Percentiles rank a stretch among this genome's conserved stretches.
Evolutionary conservation across 1,284 basidiomycete species (phyloP).

Genomic region (Marasmius sp.): DNA sequence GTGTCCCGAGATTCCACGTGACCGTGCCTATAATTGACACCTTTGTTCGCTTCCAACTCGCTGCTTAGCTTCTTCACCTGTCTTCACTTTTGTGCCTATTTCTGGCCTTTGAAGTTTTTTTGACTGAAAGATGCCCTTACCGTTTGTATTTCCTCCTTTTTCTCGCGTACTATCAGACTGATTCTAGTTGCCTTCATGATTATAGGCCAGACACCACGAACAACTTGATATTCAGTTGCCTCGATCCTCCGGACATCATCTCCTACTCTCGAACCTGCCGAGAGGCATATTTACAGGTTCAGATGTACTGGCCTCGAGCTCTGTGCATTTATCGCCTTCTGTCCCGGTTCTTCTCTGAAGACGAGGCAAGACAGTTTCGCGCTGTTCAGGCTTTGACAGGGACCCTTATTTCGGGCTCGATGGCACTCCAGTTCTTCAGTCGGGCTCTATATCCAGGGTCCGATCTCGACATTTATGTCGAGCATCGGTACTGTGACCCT

Average conservation of each 20-base stretch:
- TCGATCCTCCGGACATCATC: conserved; percentile 1
- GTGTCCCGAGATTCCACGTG: too few species aligned
- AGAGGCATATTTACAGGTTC: neutral
- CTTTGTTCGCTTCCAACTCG: too few species aligned
- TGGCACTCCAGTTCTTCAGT: conserved; percentile 38
- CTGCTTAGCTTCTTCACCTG: too few species aligned
- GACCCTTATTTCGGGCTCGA: conserved; percentile 40
- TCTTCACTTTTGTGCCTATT: too few species aligned
- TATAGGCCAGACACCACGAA: neutral
- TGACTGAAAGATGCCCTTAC: too few species aligned
- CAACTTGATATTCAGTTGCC: conserved; percentile 3
- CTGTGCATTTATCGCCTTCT: conserved; percentile 18
- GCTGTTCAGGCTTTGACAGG: conserved; percentile 29
- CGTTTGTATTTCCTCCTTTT: too few species aligned
- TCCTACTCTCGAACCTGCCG: neutral
- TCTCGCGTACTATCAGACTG: neutral
- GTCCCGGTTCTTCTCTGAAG: conserved; percentile 23
- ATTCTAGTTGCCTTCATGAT: neutral
- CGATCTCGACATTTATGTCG: conserved; percentile 37
- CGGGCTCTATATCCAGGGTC: conserved; percentile 27
- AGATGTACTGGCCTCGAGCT: conserved; percentile 1
- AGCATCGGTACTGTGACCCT: conserved; percentile 15
- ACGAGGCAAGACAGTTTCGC: conserved; percentile 26
- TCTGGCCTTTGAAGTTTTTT: too few species aligned
- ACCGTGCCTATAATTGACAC: too few species aligned